Base-by-base conservation (phyloP, 345 rosid species). In the Euphorbia tirucalli region DNA sequence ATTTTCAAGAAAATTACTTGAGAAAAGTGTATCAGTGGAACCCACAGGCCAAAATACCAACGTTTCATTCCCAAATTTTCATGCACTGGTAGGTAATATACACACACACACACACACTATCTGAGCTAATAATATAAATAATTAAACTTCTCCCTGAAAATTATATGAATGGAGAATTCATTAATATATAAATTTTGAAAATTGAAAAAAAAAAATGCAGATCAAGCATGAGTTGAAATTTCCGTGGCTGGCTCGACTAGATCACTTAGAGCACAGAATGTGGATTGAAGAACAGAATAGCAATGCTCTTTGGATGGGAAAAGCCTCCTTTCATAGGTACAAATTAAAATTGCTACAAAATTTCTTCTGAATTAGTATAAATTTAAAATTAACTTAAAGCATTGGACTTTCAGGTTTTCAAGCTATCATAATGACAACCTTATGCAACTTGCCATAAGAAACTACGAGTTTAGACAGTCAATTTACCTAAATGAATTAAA, bases 221-320 rank as follows among this genome's bases (percentile, higher is more conserved):
- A 83, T 85, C 43, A 72, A 75, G 75, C 71, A 83, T 15, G 91
- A 88, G 46, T 27, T 87, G 71, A 64, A 71, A 39, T 69, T 79
- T 72, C 88, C 90, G 22, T 88, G 91, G 91, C 68, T 82, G 9
- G 86, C 90, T 43, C 80, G 89, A 66, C 66, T 81, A 70, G 91
- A 82, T 41, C 91, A 85, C 68, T 75, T 90, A 49, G 91, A 88
- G 39, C 84, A 90, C 65, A 83, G 96, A 65, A 78, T 37, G 74
- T 85, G 85, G 88, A 82, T 90, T 48, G 93, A 88, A 76, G 87
- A 85, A 48, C 79, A 69, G 11, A 69, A 84, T 50, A 77, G 60
- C 60, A 62, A 74, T 70, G 75, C 76, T 71, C 25, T 85, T 16
- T 87, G 87, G 83, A 48, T 73, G 65, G 96, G 82, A 35, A 85